Conservation (phyloP, 2,329 filamentous ascomycete genomes). For the Simplicillium sp. region DNA sequence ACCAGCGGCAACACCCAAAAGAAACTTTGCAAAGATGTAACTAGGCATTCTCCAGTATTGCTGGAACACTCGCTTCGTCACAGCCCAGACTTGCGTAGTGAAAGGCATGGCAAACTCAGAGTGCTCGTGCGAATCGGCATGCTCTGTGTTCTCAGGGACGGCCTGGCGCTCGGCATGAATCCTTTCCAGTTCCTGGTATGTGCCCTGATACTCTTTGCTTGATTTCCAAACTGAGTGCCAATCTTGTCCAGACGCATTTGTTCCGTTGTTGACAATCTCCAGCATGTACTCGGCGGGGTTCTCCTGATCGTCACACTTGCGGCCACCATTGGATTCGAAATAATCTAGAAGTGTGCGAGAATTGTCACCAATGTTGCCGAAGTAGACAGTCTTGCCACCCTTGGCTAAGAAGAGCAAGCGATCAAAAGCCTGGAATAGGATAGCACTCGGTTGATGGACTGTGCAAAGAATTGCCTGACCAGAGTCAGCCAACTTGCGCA, state of each 20-base stretch:
- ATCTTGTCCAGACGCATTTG: conserved; percentile 33
- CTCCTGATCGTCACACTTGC: conserved; percentile 47
- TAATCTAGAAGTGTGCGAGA: conserved; percentile 48
- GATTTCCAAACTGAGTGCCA: conserved; percentile 61
- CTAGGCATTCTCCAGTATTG: conserved; percentile 76
- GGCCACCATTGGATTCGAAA: conserved; percentile 56
- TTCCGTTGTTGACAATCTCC: conserved; percentile 33
- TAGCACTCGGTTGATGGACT: conserved; percentile 44
- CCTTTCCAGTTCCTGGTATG: conserved; percentile 53
- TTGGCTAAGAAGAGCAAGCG: conserved; percentile 53
- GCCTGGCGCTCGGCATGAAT: conserved; percentile 42
- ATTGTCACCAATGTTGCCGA: conserved; percentile 55
- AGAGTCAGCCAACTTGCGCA: conserved; percentile 49
- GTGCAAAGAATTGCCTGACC: conserved; percentile 46
- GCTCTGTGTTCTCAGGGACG: conserved; percentile 7
- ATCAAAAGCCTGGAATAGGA: conserved; percentile 48
- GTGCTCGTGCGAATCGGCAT: conserved; percentile 18
- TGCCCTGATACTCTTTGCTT: conserved; percentile 37
- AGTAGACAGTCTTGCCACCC: conserved; percentile 60
- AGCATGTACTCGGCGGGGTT: conserved; percentile 75
- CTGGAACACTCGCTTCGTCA: conserved; percentile 62
- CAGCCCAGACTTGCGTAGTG: conserved; percentile 50
- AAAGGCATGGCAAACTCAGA: conserved; percentile 76
- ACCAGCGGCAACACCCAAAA: conserved; percentile 47
- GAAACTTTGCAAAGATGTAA: conserved; percentile 67